phyloP scores from a whole-genome alignment of 306 rosid species.

The Styphnolobium japonicum region DNA sequence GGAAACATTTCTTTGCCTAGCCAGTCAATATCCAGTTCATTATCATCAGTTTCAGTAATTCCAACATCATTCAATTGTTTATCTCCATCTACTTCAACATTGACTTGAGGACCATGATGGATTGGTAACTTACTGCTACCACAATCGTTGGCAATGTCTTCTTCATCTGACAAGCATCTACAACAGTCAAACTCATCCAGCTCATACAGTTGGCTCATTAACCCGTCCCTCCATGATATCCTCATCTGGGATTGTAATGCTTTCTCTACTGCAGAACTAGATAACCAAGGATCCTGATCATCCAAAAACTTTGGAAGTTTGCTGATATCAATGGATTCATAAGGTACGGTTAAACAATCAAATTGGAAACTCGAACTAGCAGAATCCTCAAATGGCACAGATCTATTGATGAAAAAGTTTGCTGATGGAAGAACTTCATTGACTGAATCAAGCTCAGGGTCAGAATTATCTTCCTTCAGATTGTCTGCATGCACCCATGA shows the following conservation, averaged over 20 bases:
- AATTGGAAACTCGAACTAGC: conserved; percentile 72
- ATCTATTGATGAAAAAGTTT: conserved; percentile 33
- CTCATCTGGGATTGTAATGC: conserved; percentile 58
- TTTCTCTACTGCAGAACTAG: conserved; percentile 44
- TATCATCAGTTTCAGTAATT: conserved; percentile 24
- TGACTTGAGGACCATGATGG: conserved; percentile 30
- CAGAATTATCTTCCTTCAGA: conserved; percentile 32
- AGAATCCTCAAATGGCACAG: conserved; percentile 39
- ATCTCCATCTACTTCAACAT: conserved; percentile 17
- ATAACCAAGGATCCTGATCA: conserved; percentile 52
- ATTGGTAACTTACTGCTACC: conserved; percentile 19
- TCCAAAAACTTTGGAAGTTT: conserved; percentile 51
- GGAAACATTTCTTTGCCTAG: conserved; percentile 32
- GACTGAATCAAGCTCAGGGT: conserved; percentile 37
- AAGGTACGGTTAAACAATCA: conserved; percentile 52
- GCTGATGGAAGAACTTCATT: conserved; percentile 41
- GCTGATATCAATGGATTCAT: conserved; percentile 50
- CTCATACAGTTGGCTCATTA: conserved; percentile 53
- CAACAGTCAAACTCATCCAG: conserved; percentile 71
- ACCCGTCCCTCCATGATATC: conserved; percentile 80
- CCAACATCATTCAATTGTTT: conserved; percentile 24
- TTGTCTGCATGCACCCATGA: conserved; percentile 37
- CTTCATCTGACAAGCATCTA: conserved; percentile 84
- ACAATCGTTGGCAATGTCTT: conserved; percentile 41
- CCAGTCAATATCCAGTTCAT: conserved; percentile 27